phyloP scores from a whole-genome alignment of 2,329 filamentous ascomycete genomes.

The Madurella mycetomatis region DNA sequence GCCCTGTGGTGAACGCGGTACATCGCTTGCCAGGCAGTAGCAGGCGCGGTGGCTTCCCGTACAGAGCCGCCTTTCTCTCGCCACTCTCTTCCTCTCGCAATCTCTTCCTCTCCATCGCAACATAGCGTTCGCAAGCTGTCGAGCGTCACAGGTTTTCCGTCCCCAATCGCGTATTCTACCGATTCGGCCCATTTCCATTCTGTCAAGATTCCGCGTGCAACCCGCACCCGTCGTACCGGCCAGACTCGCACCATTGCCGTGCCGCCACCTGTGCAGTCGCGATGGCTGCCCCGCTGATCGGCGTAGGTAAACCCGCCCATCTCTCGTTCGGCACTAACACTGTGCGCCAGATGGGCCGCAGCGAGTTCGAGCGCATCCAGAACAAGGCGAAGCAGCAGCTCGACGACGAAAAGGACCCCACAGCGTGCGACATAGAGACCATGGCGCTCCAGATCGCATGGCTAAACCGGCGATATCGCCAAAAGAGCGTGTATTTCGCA shows the following conservation, averaged over 20 bases:
- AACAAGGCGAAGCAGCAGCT: conserved; percentile 2
- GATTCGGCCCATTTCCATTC: not conserved
- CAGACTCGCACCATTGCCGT: not conserved
- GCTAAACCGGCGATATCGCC: conserved; percentile 1
- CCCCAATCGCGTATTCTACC: no score
- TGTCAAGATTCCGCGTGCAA: not conserved
- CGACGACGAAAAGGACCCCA: not conserved
- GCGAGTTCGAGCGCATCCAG: not conserved
- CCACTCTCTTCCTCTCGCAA: not conserved
- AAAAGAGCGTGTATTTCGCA: not conserved
- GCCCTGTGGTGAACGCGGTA: no score
- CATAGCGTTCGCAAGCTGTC: not conserved
- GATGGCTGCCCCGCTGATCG: not conserved
- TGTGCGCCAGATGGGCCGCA: not conserved
- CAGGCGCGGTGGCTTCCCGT: no score
- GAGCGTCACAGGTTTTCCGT: no score
- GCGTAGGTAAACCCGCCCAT: not conserved
- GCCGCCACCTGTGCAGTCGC: not conserved
- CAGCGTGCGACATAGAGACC: conserved; percentile 2
- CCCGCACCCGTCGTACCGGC: not conserved
- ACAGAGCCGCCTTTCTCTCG: conserved; percentile 2
- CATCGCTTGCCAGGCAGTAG: no score
- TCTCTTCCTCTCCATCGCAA: not conserved
- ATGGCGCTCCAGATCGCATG: conserved; percentile 7
- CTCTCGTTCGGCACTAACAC: not conserved